Percentiles rank a stretch among this genome's conserved stretches.
phyloP scores from a whole-genome alignment of 177 flowering plant genomes.

The Vitis hybrid region DNA sequence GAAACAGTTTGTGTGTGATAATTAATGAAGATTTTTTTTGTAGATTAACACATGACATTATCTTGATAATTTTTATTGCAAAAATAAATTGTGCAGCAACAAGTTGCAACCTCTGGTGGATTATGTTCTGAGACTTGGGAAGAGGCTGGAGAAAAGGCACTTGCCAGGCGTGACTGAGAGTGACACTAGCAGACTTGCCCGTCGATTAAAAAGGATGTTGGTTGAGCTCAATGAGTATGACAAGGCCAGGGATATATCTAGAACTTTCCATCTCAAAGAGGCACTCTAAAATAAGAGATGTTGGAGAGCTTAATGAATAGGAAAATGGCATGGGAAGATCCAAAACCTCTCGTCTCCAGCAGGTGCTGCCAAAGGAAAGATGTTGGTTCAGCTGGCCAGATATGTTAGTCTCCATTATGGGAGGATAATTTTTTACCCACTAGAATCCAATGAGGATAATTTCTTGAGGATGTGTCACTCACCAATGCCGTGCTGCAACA shows the following conservation, averaged over 20 bases:
- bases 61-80: too few relatives aligned
- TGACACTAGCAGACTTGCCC: constrained; percentile 73
- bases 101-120: constrained; percentile 86
- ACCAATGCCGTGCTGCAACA: too few relatives aligned
- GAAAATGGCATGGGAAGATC: too few relatives aligned
- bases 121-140: constrained; percentile 53
- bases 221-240: constrained; percentile 90
- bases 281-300: constrained; percentile 45
- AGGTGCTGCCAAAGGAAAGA: too few relatives aligned
- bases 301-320: not conserved
- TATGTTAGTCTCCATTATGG: too few relatives aligned
- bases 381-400: too few relatives aligned
- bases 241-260: constrained; percentile 63
- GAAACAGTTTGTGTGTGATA: not conserved
- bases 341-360: too few relatives aligned
- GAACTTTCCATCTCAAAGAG: constrained; percentile 79
- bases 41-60: too few relatives aligned
- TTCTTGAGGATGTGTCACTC: too few relatives aligned
- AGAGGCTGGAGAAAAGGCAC: constrained; percentile 57
- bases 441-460: too few relatives aligned
- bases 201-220: constrained; percentile 78
- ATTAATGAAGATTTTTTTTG: too few relatives aligned
- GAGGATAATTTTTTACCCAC: too few relatives aligned
- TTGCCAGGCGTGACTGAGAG: constrained; percentile 42
- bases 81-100: constrained; percentile 37